Conservation (phyloP, 2,329 filamentous ascomycete species). For the Penicillium verrucosum region DNA sequence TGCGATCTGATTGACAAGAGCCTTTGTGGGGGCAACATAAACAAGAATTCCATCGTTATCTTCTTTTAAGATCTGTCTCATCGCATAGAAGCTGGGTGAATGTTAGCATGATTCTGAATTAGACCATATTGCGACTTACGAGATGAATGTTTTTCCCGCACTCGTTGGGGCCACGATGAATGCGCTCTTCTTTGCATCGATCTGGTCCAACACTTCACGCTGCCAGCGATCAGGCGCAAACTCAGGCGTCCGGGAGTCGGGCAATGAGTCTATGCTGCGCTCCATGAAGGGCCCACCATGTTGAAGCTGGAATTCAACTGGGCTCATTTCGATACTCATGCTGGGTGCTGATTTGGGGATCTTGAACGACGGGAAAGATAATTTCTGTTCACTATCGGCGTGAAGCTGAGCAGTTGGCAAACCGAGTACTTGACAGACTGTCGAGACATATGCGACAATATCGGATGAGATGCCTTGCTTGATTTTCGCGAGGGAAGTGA, state of each 20-base stretch:
- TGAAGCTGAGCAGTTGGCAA: constrained; percentile 27
- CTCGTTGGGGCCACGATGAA: constrained; percentile 76
- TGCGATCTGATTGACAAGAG: constrained; percentile 78
- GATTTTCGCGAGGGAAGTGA: constrained; percentile 17
- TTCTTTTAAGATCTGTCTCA: constrained; percentile 68
- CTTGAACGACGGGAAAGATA: constrained; percentile 24
- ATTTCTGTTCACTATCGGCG: constrained; percentile 5
- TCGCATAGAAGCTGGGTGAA: constrained; percentile 65
- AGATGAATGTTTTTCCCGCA: constrained; percentile 79
- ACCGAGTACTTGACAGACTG: constrained; percentile 30
- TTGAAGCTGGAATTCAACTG: constrained; percentile 63
- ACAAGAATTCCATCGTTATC: constrained; percentile 69
- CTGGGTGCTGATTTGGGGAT: constrained; percentile 10
- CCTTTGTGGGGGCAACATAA: constrained; percentile 78
- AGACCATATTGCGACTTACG: constrained; percentile 19
- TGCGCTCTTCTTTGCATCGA: constrained; percentile 67
- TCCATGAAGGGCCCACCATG: constrained; percentile 72
- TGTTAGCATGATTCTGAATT: neutral
- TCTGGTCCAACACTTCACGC: constrained; percentile 66
- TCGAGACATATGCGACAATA: constrained; percentile 36
- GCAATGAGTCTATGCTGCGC: constrained; percentile 65
- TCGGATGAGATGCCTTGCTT: constrained; percentile 43
- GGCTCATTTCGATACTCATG: constrained; percentile 40
- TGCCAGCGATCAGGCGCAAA: constrained; percentile 79
- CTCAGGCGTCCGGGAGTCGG: constrained; percentile 61